Base-by-base conservation (phyloP, 306 rosid genomes). In the Medicago truncatula region DNA sequence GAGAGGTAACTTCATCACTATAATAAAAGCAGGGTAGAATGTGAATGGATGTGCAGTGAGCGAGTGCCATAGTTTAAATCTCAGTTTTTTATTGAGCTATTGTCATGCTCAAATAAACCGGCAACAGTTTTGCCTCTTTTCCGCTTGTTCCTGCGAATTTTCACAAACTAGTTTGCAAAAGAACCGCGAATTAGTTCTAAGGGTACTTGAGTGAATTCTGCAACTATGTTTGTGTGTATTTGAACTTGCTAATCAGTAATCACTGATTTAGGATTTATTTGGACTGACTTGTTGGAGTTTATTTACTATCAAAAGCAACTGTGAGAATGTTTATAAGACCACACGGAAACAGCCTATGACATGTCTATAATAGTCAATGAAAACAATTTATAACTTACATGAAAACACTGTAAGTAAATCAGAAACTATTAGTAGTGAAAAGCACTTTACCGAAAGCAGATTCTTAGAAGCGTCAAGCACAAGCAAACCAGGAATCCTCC, bases 381-480 rank as follows among this genome's bases (percentile, higher is more conserved):
- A 28, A 28, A 28, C 31, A 28, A 3, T 0, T 28, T 28, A 28
- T 3, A 28, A 28, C 4, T 28, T 25, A 21, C 2, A 2, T 21
- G 23, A 21, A 21, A 21, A 21, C 28, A 23, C 28, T 1, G 28
- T 23, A 1, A 23, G 2, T 23, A 28, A 28, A 28, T 0, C 31
- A 28, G 31, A 28, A 28, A 4, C 3, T 28, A 28, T 28, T 28
- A 28, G 3, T 28, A 28, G 17, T 44, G 11, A 1, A 16, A 59
- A 65, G 3, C 1, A 16, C 15, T n/a, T 16, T 63, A 93, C 98
- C 88, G 86, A 64, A 8, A 95, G 88, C 57, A 85, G 92, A 83
- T 95, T 95, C 62, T 16, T 38, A 23, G 97, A 92, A 86, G 89
- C 71, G 65, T 90, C 78, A 53, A 95, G 89, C 73, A 82, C 77